Base-by-base conservation (phyloP, 2,329 filamentous ascomycete species). In the Colletotrichum truncatum region DNA sequence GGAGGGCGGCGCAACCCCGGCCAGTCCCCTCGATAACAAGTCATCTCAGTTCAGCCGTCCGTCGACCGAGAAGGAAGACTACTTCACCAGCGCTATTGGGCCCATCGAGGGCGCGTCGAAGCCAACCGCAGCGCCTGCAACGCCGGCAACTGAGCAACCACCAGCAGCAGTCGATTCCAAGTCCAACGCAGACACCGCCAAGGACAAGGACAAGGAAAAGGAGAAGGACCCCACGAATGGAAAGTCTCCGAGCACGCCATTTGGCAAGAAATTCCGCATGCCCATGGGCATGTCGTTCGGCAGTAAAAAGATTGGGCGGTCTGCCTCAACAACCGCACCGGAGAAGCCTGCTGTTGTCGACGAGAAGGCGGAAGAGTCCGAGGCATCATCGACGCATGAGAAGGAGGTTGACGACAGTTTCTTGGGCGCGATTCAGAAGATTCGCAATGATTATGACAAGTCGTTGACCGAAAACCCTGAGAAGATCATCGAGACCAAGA, bases 231-330 rank as follows among this genome's bases (percentile, higher is more conserved):
- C 73, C 28, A 79, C 82, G 18, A 90, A 84, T 59, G 80, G 82
- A 11, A 92, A 92, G 70, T 80, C 83, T 2, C 81, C 81, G 4
- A 81, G 83, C 59, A 90, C 86, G 2, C 82, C 93, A 6, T 97
- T 97, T 75, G 89, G 91, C 43, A 96, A 94, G 80, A 93, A 93
- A 72, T 94, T 97, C 77, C 89, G 91, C 49, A 72, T 71, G 67
- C 89, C 91, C 45, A 91, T 93, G 87, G 86, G 84, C 66, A 73
- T 73, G 68, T 89, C 90, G 1, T 94, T 95, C 73, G 90, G 91
- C 70, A 91, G 90, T 72, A 98, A 97, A 82, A 97, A 97, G 78
- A 84, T 95, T 12, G 89, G 89, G 11, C 87, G 93, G 14, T 90
- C 90, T 3, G 82, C 85, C 4, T 90, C 90, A 4, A 87, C 87